Base-by-base conservation (phyloP, 73 alveolate species). In the Effrenium voratum region DNA sequence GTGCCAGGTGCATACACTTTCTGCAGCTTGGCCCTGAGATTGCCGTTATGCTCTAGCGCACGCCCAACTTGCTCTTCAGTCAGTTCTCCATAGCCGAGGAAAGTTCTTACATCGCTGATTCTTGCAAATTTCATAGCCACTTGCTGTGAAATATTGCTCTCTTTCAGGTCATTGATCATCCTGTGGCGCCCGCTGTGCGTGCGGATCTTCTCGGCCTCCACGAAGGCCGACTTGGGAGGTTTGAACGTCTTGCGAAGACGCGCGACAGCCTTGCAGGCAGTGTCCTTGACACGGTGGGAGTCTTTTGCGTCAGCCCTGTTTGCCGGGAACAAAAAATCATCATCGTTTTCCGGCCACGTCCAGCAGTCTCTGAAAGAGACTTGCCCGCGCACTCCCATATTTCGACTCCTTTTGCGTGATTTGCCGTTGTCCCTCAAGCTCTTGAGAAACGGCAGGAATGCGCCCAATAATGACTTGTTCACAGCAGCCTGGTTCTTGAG, bases 401-500 rank as follows among this genome's bases (percentile, higher is more conserved):
- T 38, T 73, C 50, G 16, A 8, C 52, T 10, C 55, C 84, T 47
- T 73, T 73, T 73, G 43, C 57, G 46, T 32, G 52, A 5, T 13
- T 43, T 44, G 5, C 93, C 93, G 3, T 50, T 82, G 28, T 49
- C 2, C 47, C 49, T 47, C 93, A 82, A 82, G 41, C 38, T 36
- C 45, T 3, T 32, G 8, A 82, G 77, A 38, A 43, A 34, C 49
- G 73, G 73, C 40, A 82, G 22, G 45, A 82, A n/a, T 52, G 55
- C 55, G 15, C 55, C 40, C 30, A 82, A 40, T 34, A 82, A 28
- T 10, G 52, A 36, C 57, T 82, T 82, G 76, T 82, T 40, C 93
- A 82, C 76, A 8, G 93, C 93, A 22, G 34, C 38, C 30, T 41
- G 72, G 49, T 52, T 59, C 76, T 82, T 82, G 72, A 82, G 75